Conservation (phyloP, 2,329 filamentous ascomycete species). For the Fusarium pininemorale region DNA sequence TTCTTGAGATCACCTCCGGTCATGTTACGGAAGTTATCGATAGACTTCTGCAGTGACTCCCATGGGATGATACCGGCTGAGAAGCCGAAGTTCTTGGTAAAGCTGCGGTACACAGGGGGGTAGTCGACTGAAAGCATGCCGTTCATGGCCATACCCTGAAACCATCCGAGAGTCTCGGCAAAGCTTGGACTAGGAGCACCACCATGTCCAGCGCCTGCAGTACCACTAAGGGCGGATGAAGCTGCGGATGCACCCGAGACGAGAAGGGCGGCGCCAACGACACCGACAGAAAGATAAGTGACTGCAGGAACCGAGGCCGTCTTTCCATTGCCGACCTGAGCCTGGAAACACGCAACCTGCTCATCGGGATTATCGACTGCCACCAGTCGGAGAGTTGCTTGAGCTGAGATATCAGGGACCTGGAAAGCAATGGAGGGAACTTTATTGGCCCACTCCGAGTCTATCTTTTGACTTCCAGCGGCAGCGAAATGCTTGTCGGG, state of each 20-base stretch:
- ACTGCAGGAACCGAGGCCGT: constrained; percentile 79
- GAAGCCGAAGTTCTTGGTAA: constrained; percentile 93
- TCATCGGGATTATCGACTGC: constrained; percentile 62
- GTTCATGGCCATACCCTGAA: constrained; percentile 93
- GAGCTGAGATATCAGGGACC: constrained; percentile 88
- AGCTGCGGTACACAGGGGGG: constrained; percentile 87
- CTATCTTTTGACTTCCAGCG: constrained; percentile 75
- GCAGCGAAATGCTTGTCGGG: constrained; percentile 80
- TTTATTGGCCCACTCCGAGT: constrained; percentile 72
- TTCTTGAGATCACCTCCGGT: constrained; percentile 89
- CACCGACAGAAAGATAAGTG: constrained; percentile 82
- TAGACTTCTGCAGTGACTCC: constrained; percentile 79
- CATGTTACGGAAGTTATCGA: constrained; percentile 80
- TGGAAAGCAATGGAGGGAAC: constrained; percentile 91
- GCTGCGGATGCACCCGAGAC: constrained; percentile 77
- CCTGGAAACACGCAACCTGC: constrained; percentile 83
- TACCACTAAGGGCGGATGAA: constrained; percentile 63
- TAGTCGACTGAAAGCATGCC: constrained; percentile 95
- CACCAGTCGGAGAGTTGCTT: constrained; percentile 81
- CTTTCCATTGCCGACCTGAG: constrained; percentile 87
- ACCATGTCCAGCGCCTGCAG: constrained; percentile 64
- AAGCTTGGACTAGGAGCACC: constrained; percentile 82
- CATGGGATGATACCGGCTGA: constrained; percentile 86
- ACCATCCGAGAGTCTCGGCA: constrained; percentile 84
- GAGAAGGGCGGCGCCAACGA: constrained; percentile 84